Base-by-base conservation (phyloP, 2,329 filamentous ascomycete species). In the Onygenales sp. region DNA sequence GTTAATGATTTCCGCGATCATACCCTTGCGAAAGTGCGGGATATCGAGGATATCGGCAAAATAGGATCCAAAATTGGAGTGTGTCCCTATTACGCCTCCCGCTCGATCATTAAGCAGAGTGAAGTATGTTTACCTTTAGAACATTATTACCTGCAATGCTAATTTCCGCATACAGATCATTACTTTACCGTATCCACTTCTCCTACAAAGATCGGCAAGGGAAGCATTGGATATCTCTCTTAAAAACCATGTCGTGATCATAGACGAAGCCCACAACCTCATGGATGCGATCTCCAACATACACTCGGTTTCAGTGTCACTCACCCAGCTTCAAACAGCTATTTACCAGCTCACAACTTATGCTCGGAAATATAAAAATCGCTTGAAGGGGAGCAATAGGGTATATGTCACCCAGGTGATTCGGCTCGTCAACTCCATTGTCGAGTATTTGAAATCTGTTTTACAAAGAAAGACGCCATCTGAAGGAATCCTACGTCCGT, bases 191-290 rank as follows among this genome's bases (percentile, higher is more conserved):
- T 98, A 98, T 65, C 92, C 92, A 1, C 71, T 98, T 6, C 77
- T 98, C 0, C 75, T 98, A 2, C 93, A 97, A 64, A 87, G 85
- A 62, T 87, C 84, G 3, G 91, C 93, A 0, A 79, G 93, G 48
- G 91, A 97, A 56, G 90, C 93, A 0, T 77, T 98, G 0, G 86
- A 87, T 0, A 83, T 98, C 43, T 92, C 86, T 27, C 71, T 98
- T 7, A 90, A 94, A 61, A 83, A 84, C 5, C 93, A 95, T 63
- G 78, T 98, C 0, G 84, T 98, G n/a, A 87, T 98, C 31, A 88
- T 98, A 47, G 93, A 98, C 61, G 93, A 98, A 73, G 93, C 93
- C 0, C 93, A 98, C 67, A 98, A 98, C 64, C 81, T 98, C 51
- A 95, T 96, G 86, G 91, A 96, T 67, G 90, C 92, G 0, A 89